These are phyloP conservation scores for Linnemannia exigua DNA, from an alignment of 192 early-diverging fungal species.

Conservation along the genomic window DNA sequence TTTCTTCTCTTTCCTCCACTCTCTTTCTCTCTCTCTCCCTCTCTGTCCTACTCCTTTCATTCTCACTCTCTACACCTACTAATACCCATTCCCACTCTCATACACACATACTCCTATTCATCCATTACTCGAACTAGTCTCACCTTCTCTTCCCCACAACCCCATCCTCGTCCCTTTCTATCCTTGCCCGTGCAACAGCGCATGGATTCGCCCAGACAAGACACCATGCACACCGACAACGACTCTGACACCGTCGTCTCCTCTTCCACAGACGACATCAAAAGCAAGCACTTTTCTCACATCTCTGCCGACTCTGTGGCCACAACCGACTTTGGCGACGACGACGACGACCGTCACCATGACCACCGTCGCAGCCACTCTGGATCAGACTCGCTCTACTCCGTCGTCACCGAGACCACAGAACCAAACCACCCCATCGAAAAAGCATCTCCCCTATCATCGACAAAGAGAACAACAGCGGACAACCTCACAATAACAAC, in stretches of 20 bases:
- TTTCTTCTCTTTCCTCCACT: conserved; percentile 7
- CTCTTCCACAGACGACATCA: conserved; percentile 15
- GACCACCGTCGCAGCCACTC: conserved; percentile 43
- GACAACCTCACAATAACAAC: background rate
- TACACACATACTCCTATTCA: background rate
- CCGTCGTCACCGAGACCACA: conserved; percentile 54
- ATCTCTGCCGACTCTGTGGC: conserved; percentile 47
- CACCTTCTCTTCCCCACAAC: background rate
- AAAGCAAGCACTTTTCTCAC: conserved; percentile 44
- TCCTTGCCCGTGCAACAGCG: background rate
- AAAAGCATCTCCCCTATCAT: conserved; percentile 7
- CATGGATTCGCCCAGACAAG: conserved; percentile 11
- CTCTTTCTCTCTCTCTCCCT: background rate
- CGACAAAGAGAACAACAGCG: background rate
- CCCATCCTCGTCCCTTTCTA: background rate
- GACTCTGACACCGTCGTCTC: background rate
- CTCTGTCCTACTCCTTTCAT: background rate
- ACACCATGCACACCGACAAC: conserved; percentile 13
- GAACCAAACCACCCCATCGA: conserved; percentile 22
- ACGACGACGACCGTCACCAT: conserved; percentile 30
- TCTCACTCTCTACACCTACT: too few relatives aligned
- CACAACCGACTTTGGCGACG: conserved; percentile 53
- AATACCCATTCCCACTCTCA: background rate
- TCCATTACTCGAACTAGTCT: background rate
- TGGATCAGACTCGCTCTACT: conserved; percentile 50